phyloP scores from a whole-genome alignment of 768 basidiomycete species.

The Hemileccinum impolitum region DNA sequence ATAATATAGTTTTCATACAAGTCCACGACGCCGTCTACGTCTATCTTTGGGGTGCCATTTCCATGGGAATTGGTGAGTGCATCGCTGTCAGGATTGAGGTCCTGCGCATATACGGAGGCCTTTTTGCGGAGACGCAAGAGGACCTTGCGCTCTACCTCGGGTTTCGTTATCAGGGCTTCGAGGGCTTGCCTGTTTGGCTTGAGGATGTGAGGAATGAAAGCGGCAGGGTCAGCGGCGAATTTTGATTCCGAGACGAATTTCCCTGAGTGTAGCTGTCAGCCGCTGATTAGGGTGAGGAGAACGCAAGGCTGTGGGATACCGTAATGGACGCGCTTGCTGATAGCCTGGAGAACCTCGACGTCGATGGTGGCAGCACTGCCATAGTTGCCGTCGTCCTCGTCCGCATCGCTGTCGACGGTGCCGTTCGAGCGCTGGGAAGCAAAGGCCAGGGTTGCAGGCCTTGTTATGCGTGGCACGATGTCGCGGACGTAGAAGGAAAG shows the following conservation, averaged over 20 bases:
- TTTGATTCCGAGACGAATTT: slow-evolving; percentile 99
- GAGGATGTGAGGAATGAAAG: slow-evolving; percentile 90
- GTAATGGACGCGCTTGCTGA: slow-evolving; percentile 97
- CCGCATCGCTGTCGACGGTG: slow-evolving; percentile 63
- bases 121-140: slow-evolving; percentile 86
- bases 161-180: slow-evolving; percentile 91
- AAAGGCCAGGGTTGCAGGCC: slow-evolving; percentile 62
- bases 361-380: slow-evolving; percentile 94
- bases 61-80: slow-evolving; percentile 34
- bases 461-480: slow-evolving; percentile 89
- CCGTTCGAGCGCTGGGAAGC: slow-evolving; percentile 64
- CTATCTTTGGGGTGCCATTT: slow-evolving; percentile 64
- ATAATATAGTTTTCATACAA: slow-evolving; percentile 96
- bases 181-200: slow-evolving; percentile 74
- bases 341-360: slow-evolving; percentile 94
- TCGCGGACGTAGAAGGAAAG: slow-evolving; percentile 82
- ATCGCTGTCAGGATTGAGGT: slow-evolving; percentile 70
- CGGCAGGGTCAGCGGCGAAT: slow-evolving; percentile 79
- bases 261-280: slow-evolving; percentile 47
- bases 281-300: not conserved
- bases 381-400: slow-evolving; percentile 95
- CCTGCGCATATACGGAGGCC: slow-evolving; percentile 73
- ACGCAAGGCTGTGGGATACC: slow-evolving; percentile 50
- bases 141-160: slow-evolving; percentile 86
- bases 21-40: slow-evolving; percentile 89